Evolutionary conservation across 306 rosid species (phyloP).

Genomic region (Citrullus colocynthis): DNA sequence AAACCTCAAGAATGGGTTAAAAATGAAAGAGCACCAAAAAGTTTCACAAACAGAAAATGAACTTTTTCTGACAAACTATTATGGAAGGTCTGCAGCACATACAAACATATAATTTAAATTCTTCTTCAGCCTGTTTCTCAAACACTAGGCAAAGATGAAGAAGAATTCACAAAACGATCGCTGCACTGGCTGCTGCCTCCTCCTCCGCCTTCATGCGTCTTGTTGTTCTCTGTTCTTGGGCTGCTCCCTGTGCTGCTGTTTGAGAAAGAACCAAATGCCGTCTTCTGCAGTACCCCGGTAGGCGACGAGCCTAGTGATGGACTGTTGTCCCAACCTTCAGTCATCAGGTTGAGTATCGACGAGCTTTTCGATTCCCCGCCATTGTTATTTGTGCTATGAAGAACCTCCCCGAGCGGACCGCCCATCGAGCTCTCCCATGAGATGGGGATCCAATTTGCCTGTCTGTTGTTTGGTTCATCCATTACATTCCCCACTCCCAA

Average conservation of each 20-base stretch:
- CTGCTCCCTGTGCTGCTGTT: conserved; percentile 93
- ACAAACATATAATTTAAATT: not conserved
- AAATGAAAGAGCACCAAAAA: not conserved
- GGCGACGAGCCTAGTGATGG: conserved; percentile 81
- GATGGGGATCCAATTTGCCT: conserved; percentile 65
- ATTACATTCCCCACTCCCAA: conserved; percentile 30
- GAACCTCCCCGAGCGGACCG: conserved; percentile 90
- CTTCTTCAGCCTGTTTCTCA: not conserved
- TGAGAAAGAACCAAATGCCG: conserved; percentile 61
- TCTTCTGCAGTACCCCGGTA: conserved; percentile 69
- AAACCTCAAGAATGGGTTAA: not conserved
- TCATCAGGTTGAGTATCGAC: conserved; percentile 67
- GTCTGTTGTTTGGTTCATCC: conserved; percentile 26
- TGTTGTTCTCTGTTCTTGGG: conserved; percentile 67
- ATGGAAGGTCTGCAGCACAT: not conserved
- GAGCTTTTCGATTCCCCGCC: conserved; percentile 30
- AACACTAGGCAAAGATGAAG: conserved; percentile 5
- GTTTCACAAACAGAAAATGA: conserved; percentile 2
- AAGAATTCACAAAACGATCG: conserved; percentile 28
- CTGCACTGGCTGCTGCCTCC: conserved; percentile 60
- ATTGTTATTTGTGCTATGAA: conserved; percentile 36
- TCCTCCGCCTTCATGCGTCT: conserved; percentile 45
- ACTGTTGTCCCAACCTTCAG: conserved; percentile 63
- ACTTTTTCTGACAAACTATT: not conserved
- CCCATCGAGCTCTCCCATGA: conserved; percentile 77